Evolutionary conservation across 2,329 filamentous ascomycete genomes (phyloP).

Genomic region (Acrocalymma vagum): DNA sequence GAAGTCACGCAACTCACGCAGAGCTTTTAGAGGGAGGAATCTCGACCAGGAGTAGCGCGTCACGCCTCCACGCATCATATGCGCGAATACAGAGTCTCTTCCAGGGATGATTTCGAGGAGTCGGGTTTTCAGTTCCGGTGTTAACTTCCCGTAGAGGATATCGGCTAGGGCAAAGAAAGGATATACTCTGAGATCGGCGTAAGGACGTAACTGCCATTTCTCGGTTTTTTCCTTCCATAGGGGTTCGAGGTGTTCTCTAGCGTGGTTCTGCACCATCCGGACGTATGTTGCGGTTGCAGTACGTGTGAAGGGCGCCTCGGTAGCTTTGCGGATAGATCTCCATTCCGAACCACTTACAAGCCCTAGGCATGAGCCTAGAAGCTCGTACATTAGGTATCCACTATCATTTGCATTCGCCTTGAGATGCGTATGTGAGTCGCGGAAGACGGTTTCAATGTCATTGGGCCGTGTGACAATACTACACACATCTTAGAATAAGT

Average conservation of each 20-base stretch:
- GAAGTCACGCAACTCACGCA: conserved; percentile 24
- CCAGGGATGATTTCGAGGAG: conserved; percentile 31
- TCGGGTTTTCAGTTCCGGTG: conserved; percentile 23
- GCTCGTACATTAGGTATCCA: conserved; percentile 50
- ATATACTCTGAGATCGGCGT: conserved; percentile 40
- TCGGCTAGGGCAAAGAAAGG: conserved; percentile 53
- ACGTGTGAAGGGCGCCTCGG: conserved; percentile 28
- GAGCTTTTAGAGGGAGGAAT: conserved; percentile 37
- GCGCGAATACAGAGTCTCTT: conserved; percentile 44
- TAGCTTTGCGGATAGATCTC: conserved; percentile 27
- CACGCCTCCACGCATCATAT: conserved; percentile 48
- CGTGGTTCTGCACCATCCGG: conserved; percentile 3
- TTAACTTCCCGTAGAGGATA: conserved; percentile 47
- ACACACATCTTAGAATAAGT: not conserved
- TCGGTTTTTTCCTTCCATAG: conserved; percentile 4
- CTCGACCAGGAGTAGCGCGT: conserved; percentile 34
- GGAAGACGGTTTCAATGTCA: conserved; percentile 43
- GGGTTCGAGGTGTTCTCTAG: conserved; percentile 8
- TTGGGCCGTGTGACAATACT: conserved; percentile 21
- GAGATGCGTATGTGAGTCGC: conserved; percentile 54
- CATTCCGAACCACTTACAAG: conserved; percentile 47
- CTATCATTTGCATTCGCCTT: conserved; percentile 55
- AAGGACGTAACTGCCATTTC: conserved; percentile 28
- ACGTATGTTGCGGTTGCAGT: conserved; percentile 9
- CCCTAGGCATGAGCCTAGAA: conserved; percentile 56